Evolutionary conservation across 108 stramenopile genomes (phyloP).

Genomic region (Nitzschia inconspicua): DNA sequence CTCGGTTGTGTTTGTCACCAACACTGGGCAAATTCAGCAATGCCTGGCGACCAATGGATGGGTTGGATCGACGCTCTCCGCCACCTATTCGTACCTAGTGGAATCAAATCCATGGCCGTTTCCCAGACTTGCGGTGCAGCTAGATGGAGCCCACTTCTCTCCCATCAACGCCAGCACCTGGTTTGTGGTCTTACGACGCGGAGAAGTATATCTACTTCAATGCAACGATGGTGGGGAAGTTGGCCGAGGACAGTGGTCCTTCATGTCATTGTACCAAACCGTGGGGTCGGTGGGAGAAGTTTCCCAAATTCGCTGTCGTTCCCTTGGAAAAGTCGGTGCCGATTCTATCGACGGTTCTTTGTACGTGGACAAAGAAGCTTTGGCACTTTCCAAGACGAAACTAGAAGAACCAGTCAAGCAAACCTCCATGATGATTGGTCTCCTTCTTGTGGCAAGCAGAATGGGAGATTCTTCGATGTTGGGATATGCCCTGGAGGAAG

Average conservation of each 20-base stretch:
- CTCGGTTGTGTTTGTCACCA: conserved; percentile 52
- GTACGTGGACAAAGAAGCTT: not conserved
- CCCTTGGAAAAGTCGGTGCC: conserved; percentile 20
- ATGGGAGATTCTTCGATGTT: conserved; percentile 79
- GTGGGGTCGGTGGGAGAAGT: conserved; percentile 68
- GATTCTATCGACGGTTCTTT: not conserved
- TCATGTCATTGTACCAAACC: conserved; percentile 58
- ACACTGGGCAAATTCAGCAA: conserved; percentile 61
- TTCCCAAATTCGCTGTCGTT: conserved; percentile 42
- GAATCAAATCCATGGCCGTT: conserved; percentile 69
- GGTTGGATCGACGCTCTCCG: conserved; percentile 55
- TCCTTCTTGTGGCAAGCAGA: conserved; percentile 78
- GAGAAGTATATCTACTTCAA: conserved; percentile 67
- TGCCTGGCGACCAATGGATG: conserved; percentile 80
- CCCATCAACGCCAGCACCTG: conserved; percentile 53
- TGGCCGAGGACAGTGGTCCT: conserved; percentile 31
- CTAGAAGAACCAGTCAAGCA: not conserved
- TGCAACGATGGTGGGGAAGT: conserved; percentile 3
- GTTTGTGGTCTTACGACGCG: conserved; percentile 55
- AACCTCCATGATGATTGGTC: conserved; percentile 27
- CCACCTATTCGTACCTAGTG: conserved; percentile 28
- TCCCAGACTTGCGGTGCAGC: conserved; percentile 57
- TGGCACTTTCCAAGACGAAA: not conserved
- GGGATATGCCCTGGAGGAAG: conserved; percentile 57
- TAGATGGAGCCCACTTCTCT: conserved; percentile 63